Evolutionary conservation across 441 rosid species (phyloP), one percentile per base, ranked within the genome.

Genomic region (Pelargonium fulgidum): DNA sequence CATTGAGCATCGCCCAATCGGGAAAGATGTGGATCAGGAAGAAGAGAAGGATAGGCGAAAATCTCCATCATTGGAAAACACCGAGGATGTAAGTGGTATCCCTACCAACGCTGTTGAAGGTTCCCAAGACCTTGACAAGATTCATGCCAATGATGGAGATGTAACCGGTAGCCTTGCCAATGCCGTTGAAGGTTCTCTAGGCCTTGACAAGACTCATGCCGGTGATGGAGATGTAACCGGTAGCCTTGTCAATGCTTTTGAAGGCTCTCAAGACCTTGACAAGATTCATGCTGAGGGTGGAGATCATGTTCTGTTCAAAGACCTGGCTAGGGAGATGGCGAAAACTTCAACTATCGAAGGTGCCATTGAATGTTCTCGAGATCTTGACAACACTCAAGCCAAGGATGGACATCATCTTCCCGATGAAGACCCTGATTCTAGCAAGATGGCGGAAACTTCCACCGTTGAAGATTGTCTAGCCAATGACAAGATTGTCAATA

Each of bases 1-100:
- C 29, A 75, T 82, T 66, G 93, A 89, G 72, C 80, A 75, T 73
- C 68, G 26, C 70, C 66, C 75, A 7, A 62, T 66, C 24, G 58
- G 36, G 66, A 77, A 78, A 64, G 79, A 68, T 58, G 58, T 42
- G 4, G 67, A 54, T 70, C 73, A 70, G 42, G 68, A 79, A 47
- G 77, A 68, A 56, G 78, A 70, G 66, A 72, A 73, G 22, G 70
- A 75, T 67, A 62, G 17, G 61, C 75, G 24, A 67, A 66, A 22
- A 65, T 76, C 82, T 52, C 73, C 65, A 8, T 75, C 77, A 45
- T 54, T 41, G 67, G 81, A 82, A 59, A 74, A 71, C 42, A 64
- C 26, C 6, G 82, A 71, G 64, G 72, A 70, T 78, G 75, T 74
- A n/a, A 68, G 72, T 13, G 78, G 76, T 62, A 77, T 65, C 68